Conservation (phyloP, 2,329 filamentous ascomycete species). For the Aspergillus transmontanensis region DNA sequence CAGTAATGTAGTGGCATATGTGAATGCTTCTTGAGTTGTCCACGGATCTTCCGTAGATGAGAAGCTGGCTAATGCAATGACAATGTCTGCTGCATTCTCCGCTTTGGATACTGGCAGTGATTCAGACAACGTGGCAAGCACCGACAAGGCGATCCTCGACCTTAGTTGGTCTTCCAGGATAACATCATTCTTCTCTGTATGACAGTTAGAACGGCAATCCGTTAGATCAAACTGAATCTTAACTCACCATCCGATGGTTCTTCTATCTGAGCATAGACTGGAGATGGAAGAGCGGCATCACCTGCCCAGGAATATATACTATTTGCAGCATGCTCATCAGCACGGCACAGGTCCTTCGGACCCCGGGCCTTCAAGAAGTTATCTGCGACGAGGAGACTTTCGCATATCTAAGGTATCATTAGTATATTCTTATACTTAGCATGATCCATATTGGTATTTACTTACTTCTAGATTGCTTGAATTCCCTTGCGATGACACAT, state of each 20-base stretch:
- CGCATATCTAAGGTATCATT: conserved; percentile 29
- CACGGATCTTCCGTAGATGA: conserved; percentile 37
- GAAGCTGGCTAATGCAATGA: conserved; percentile 38
- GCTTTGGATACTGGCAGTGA: conserved; percentile 23
- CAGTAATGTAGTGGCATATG: conserved; percentile 23
- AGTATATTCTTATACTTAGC: background rate
- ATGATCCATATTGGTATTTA: background rate
- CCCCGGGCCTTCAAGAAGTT: conserved; percentile 25
- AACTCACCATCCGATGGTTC: conserved; percentile 23
- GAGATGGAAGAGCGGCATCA: conserved; percentile 32
- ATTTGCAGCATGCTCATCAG: conserved; percentile 28
- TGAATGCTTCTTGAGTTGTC: conserved; percentile 31
- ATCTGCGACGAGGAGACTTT: conserved; percentile 34
- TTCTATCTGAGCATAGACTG: conserved; percentile 35
- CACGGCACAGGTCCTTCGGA: conserved; percentile 18
- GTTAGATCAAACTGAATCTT: background rate
- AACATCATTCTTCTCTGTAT: conserved; percentile 22
- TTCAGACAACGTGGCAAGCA: conserved; percentile 26
- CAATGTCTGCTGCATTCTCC: conserved; percentile 26
- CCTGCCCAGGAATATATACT: conserved; percentile 38
- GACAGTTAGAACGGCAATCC: background rate
- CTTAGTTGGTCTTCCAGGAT: conserved; percentile 29
- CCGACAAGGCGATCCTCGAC: conserved; percentile 33
- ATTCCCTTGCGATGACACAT: conserved; percentile 29
- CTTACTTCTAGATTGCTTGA: conserved; percentile 28